phyloP scores from a whole-genome alignment of 257 asterid genomes.

The Gentiana straminea region DNA sequence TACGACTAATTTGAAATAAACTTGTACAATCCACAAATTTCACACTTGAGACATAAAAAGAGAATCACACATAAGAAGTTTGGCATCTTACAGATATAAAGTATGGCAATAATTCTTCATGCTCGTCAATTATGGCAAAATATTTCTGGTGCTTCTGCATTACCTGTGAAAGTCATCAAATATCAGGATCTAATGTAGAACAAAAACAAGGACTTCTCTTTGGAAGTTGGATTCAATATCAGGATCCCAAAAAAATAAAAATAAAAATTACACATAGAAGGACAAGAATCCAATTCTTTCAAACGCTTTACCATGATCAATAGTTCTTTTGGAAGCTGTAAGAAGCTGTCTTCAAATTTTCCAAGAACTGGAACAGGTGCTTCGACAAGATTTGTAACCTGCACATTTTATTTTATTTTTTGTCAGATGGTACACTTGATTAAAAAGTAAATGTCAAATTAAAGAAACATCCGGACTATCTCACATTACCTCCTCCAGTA shows the following conservation, averaged over 20 bases:
- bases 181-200: slow-evolving; percentile 12
- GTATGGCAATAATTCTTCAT: slow-evolving; percentile 66
- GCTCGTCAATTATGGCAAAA: slow-evolving; percentile 69
- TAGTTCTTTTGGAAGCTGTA: slow-evolving; percentile 86
- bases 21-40: background rate
- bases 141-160: slow-evolving; percentile 98
- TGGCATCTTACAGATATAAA: slow-evolving; percentile 63
- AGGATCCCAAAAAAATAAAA: no score
- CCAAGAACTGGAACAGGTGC: slow-evolving; percentile 88
- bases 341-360: slow-evolving; percentile 60
- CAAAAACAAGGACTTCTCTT: no score
- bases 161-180: slow-evolving; percentile 45
- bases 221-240: no score
- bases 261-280: background rate
- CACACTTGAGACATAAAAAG: no score
- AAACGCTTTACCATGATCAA: slow-evolving; percentile 51
- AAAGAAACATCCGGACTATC: slow-evolving; percentile 3
- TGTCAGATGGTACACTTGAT: background rate
- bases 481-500: slow-evolving; percentile 63
- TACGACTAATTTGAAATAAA: slow-evolving; percentile 7
- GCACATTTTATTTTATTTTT: slow-evolving; percentile 12
- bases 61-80: no score
- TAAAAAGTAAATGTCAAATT: slow-evolving; percentile 6
- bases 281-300: background rate
- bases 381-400: slow-evolving; percentile 97